Percentiles rank a stretch among this genome's conserved stretches.
Conservation (phyloP, 2,329 filamentous ascomycete genomes). For the Neoarthrinium moseri region DNA sequence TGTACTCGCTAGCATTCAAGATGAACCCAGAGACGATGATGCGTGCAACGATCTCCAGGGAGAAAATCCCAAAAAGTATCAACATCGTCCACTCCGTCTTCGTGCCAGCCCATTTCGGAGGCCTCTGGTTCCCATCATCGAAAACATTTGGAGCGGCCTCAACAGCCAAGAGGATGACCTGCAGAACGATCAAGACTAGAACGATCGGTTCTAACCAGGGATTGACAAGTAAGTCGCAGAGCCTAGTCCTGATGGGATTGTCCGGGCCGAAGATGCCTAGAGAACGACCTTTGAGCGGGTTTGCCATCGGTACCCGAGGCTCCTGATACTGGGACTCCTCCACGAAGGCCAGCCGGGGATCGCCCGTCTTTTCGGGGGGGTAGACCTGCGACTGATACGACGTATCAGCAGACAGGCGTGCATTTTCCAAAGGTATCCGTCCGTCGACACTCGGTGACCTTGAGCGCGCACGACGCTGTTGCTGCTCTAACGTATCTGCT, state of each 20-base stretch:
- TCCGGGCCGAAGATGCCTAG: slow-evolving; percentile 81
- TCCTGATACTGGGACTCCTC: slow-evolving; percentile 21
- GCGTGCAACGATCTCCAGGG: slow-evolving; percentile 77
- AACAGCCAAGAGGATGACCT: slow-evolving; percentile 83
- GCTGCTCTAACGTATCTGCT: slow-evolving; percentile 75
- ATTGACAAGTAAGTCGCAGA: slow-evolving; percentile 85
- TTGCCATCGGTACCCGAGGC: slow-evolving; percentile 47
- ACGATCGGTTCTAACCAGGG: slow-evolving; percentile 85
- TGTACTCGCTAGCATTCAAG: slow-evolving; percentile 87
- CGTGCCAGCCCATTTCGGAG: slow-evolving; percentile 59
- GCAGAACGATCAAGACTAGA: slow-evolving; percentile 80
- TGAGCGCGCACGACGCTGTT: slow-evolving; percentile 60
- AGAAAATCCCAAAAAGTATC: slow-evolving; percentile 84
- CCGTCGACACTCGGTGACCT: slow-evolving; percentile 52
- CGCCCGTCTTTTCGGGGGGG: slow-evolving; percentile 44
- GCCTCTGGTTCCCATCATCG: slow-evolving; percentile 57
- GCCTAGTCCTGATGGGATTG: slow-evolving; percentile 67
- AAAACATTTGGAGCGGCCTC: slow-evolving; percentile 76
- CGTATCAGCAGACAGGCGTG: slow-evolving; percentile 44
- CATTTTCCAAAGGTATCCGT: slow-evolving; percentile 45
- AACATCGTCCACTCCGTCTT: slow-evolving; percentile 80
- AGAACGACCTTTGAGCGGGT: slow-evolving; percentile 83
- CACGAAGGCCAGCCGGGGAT: slow-evolving; percentile 27
- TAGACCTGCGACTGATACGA: slow-evolving; percentile 51
- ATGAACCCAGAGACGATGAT: slow-evolving; percentile 93